Evolutionary conservation across 345 rosid genomes (phyloP), one percentile per base, ranked within the genome.

Genomic region (Barbarea vulgaris): DNA sequence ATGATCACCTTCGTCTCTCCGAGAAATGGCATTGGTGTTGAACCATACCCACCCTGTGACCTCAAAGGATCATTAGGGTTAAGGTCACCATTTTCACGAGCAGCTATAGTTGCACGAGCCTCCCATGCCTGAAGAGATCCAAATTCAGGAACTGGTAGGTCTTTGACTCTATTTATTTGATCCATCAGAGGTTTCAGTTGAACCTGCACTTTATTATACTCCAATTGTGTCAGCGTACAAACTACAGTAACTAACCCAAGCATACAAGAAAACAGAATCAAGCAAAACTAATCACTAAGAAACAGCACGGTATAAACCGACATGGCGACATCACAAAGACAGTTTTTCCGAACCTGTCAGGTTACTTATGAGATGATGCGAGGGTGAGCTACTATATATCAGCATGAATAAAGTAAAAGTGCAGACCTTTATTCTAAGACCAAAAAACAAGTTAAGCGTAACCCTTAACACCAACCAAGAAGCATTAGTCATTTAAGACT

Each of bases 121-220:
- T 92, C 96, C 97, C 99, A 92, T 6, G 93, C 93, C 72, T 72
- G 94, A 64, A 95, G 87, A 66, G 72, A 73, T 69, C 87, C 96
- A 84, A 83, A 90, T 72, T 85, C 97, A 37, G 97, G 99, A 79
- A 83, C 71, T 11, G 84, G 73, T 80, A 95, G 72, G 83, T 92
- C 98, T 82, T 90, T 90, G 36, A 95, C 91, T 83, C 93, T 85
- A 73, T 55, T 82, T 42, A 95, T 89, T 72, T 90, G 97, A 28
- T 89, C 96, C 75, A 77, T 78, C 71, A 92, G 69, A 44, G 96
- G 96, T 81, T 87, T 84, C 72, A 94, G 77, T 66, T 87, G 93
- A 66, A 70, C 83, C 98, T 94, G 88, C 80, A 88, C 48, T 74
- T 73, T 81, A 50, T 75, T 82, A 50, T 74, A 61, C 62, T 25